These are phyloP conservation scores for Rhododendron vialii DNA, from an alignment of 148 eudicot species.

Conservation along the genomic window DNA sequence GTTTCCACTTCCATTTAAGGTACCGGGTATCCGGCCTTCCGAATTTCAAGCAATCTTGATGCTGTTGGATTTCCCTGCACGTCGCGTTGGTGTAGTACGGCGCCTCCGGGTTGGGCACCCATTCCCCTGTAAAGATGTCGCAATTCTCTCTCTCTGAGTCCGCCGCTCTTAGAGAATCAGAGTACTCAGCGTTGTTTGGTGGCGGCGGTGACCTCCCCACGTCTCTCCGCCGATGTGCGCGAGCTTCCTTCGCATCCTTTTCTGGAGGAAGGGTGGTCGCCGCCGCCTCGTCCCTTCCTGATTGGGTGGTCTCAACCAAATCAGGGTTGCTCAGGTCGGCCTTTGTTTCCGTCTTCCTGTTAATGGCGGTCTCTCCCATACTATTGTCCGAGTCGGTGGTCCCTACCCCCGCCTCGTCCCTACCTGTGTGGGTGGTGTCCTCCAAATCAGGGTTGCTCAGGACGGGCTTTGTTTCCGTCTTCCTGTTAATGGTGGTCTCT, in stretches of 20 bases:
- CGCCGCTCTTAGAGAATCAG: not conserved
- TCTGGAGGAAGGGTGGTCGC: not conserved
- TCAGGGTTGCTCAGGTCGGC: not conserved
- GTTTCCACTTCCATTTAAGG: slow-evolving; percentile 57
- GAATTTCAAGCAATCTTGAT: slow-evolving; percentile 44
- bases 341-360: not conserved
- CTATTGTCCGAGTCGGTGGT: no score
- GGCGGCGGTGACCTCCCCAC: not conserved
- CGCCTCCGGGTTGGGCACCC: slow-evolving; percentile 31
- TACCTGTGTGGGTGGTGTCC: not conserved
- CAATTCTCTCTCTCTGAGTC: slow-evolving; percentile 21
- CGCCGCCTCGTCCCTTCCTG: not conserved
- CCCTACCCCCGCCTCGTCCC: not conserved
- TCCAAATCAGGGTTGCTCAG: not conserved
- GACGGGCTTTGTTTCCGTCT: not conserved
- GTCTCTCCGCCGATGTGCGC: not conserved
- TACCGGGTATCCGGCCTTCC: slow-evolving; percentile 44
- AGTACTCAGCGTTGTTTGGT: not conserved
- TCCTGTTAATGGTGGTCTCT: not conserved
- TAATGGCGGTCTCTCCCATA: not conserved
- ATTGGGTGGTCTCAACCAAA: not conserved
- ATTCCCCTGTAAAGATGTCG: slow-evolving; percentile 41
- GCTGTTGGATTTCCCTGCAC: slow-evolving; percentile 13
- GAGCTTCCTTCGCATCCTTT: not conserved
- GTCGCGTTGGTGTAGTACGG: slow-evolving; percentile 33